These are phyloP conservation scores for Pseudocercospora eumusae DNA, from an alignment of 2,329 filamentous ascomycete genomes.

Conservation along the genomic window DNA sequence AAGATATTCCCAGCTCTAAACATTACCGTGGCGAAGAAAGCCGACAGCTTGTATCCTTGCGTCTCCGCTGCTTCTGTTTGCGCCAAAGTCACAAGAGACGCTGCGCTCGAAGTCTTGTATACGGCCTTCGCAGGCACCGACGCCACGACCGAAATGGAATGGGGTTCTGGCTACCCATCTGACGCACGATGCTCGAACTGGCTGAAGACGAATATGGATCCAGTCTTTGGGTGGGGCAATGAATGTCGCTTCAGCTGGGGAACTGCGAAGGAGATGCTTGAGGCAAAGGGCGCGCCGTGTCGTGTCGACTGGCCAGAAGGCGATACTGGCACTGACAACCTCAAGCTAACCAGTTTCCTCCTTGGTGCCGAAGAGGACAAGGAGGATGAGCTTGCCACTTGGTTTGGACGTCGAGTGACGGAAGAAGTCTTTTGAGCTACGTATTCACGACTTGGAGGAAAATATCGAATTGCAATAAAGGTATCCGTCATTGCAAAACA, in stretches of 20 bases:
- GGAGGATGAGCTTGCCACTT: slow-evolving; percentile 69
- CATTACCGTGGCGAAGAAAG: slow-evolving; percentile 66
- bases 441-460: neutral
- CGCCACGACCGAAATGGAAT: slow-evolving; percentile 46
- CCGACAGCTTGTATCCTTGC: slow-evolving; percentile 86
- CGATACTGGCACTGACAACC: slow-evolving; percentile 66
- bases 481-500: neutral
- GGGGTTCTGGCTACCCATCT: slow-evolving; percentile 93
- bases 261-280: slow-evolving; percentile 89
- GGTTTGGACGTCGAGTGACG: slow-evolving; percentile 76
- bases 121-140: slow-evolving; percentile 50
- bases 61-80: slow-evolving; percentile 93
- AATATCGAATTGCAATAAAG: neutral
- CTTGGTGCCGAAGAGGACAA: slow-evolving; percentile 47
- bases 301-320: slow-evolving; percentile 82
- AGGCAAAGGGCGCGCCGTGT: slow-evolving; percentile 65
- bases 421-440: slow-evolving; percentile 65
- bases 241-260: slow-evolving; percentile 96
- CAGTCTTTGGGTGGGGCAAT: slow-evolving; percentile 89
- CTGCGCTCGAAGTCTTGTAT: slow-evolving; percentile 79
- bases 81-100: slow-evolving; percentile 93
- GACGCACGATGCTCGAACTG: slow-evolving; percentile 78
- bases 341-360: slow-evolving; percentile 77
- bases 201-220: slow-evolving; percentile 85
- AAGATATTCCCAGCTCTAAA: slow-evolving; percentile 71